These are phyloP conservation scores for Malassezia sympodialis DNA, from an alignment of 1,284 basidiomycete genomes.

Conservation along the genomic window DNA sequence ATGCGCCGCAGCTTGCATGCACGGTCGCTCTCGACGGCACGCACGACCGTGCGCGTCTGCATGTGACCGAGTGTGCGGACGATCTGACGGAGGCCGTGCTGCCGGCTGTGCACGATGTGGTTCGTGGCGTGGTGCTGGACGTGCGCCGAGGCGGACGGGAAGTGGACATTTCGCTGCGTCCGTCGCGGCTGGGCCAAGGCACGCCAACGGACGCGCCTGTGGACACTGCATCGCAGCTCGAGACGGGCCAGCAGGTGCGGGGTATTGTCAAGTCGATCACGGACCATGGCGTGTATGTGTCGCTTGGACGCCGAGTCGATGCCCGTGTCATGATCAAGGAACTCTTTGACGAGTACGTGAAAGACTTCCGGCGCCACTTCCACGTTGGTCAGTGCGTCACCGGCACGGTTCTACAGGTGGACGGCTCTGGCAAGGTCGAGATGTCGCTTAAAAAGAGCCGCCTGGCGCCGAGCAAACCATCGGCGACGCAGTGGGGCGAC, in stretches of 20 bases:
- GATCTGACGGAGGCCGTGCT: constrained; percentile 58
- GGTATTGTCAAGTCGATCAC: constrained; percentile 82
- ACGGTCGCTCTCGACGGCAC: constrained; percentile 19
- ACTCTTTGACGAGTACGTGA: constrained; percentile 64
- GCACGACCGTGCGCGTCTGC: constrained; percentile 27
- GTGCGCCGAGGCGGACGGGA: constrained; percentile 7
- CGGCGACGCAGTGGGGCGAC: constrained; percentile 14
- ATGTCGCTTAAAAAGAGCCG: constrained; percentile 59
- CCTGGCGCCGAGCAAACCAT: not conserved
- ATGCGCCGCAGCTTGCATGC: constrained; percentile 2
- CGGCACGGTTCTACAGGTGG: constrained; percentile 66
- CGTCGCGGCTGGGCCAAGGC: constrained; percentile 55
- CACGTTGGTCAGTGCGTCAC: constrained; percentile 70
- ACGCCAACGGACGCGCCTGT: constrained; percentile 62
- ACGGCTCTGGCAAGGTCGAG: constrained; percentile 68
- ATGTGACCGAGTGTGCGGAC: constrained; percentile 65
- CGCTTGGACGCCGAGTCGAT: constrained; percentile 68
- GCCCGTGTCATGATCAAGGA: constrained; percentile 89
- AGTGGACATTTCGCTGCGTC: constrained; percentile 67
- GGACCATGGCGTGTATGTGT: constrained; percentile 76
- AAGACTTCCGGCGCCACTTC: constrained; percentile 85
- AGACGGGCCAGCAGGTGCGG: constrained; percentile 60
- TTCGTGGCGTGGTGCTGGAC: constrained; percentile 61
- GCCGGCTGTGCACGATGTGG: constrained; percentile 59
- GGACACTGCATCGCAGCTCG: constrained; percentile 58